Conservation (phyloP, 352 stramenopile genomes). For the Phytophthora vignae region DNA sequence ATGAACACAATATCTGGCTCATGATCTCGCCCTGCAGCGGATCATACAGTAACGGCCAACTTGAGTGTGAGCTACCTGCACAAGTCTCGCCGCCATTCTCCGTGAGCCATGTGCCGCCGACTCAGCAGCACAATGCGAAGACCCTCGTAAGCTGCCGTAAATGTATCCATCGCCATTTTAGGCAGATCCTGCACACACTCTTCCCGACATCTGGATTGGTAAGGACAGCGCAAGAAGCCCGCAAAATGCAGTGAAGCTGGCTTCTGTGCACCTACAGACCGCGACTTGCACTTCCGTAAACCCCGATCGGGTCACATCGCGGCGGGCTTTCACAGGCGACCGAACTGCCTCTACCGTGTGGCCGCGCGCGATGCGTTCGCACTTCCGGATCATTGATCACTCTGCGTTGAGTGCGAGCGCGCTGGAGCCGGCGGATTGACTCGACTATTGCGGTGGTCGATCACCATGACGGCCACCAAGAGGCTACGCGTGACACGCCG, state of each 20-base stretch:
- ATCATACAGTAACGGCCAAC: background rate
- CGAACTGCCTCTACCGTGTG: constrained; percentile 39
- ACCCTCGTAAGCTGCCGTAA: background rate
- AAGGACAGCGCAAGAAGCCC: constrained; percentile 30
- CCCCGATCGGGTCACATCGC: constrained; percentile 31
- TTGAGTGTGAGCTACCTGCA: background rate
- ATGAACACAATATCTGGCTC: background rate
- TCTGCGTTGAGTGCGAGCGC: constrained; percentile 6
- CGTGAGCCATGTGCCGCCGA: background rate
- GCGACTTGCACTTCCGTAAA: constrained; percentile 28
- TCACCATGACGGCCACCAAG: constrained; percentile 15
- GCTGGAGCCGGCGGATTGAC: constrained; percentile 12
- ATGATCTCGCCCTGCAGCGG: background rate
- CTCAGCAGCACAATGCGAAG: background rate
- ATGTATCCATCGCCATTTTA: background rate
- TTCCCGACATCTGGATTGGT: constrained; percentile 33
- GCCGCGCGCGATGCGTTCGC: constrained; percentile 7
- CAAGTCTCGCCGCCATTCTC: background rate
- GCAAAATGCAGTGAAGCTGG: constrained; percentile 8
- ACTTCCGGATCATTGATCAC: constrained; percentile 29
- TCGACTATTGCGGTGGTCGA: constrained; percentile 11
- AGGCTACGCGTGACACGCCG: constrained; percentile 4
- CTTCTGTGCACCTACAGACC: constrained; percentile 16
- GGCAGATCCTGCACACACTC: constrained; percentile 28
- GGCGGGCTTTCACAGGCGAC: constrained; percentile 18